Base-by-base conservation (phyloP, 768 basidiomycete genomes). In the Postia placenta region DNA sequence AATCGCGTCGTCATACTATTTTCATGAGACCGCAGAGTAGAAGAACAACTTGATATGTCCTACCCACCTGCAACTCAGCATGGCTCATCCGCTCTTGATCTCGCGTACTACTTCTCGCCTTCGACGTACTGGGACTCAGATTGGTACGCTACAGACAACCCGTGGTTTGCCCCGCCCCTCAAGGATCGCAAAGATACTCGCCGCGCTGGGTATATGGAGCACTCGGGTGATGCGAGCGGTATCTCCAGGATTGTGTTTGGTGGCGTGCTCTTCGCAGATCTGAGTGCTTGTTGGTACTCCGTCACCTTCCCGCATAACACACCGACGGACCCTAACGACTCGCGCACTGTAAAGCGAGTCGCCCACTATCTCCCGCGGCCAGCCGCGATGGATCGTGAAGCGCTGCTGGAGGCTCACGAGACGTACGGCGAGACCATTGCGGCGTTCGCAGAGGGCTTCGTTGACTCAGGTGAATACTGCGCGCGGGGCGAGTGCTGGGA, bases 401-500 rank as follows among this genome's bases (percentile, higher is more conserved):
- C 60, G 36, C 65, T 80, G 5, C 56, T 68, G 12, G 64, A 60
- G 2, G 77, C 77, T 7, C 66, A 70, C 57, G 69, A 74, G 60
- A 67, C 64, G 28, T 78, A 79, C 54, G 78, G 77, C 27, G 73
- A 74, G 42, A 68, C 68, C 1, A 64, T 80, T 33, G 76, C 73
- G 0, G 60, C 62, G 20, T 80, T 70, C 55, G 79, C 75, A 15
- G 72, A 74, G 56, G 60, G 64, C 23, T 79, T 71, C 53, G 66
- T 67, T 33, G 71, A 62, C 2, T 62, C 69, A 1, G 73, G 74
- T 4, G 53, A 65, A 48, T 72, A 67, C 44, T 73, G 78, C 48
- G 76, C 66, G n/a, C 71, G 71, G 22, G 76, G 77, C 30, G 77
- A 78, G 54, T 79, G 78, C 59, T 81, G 79, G 79, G 77, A 79